phyloP scores from a whole-genome alignment of 2,329 filamentous ascomycete species.

The Fusarium concolor region DNA sequence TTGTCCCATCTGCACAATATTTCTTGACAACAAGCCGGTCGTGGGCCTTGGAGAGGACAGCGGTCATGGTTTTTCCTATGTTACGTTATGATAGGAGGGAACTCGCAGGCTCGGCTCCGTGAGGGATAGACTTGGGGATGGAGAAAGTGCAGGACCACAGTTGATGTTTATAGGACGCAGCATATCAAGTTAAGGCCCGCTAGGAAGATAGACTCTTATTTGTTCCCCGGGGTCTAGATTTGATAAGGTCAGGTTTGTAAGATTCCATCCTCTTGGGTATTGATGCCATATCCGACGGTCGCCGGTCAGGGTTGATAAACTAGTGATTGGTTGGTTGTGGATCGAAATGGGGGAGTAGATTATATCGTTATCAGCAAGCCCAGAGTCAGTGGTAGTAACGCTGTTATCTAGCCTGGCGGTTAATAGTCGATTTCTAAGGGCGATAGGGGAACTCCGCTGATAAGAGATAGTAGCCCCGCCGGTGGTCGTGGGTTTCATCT shows the following conservation, averaged over 20 bases:
- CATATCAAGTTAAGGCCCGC: neutral
- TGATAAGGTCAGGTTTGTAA: slow-evolving; percentile 8
- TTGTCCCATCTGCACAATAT: neutral
- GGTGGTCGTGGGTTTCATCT: neutral
- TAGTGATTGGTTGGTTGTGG: too few relatives aligned
- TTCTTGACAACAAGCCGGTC: slow-evolving; percentile 1
- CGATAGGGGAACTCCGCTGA: slow-evolving; percentile 9
- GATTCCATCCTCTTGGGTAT: neutral
- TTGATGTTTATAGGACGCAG: neutral
- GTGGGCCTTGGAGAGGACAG: neutral
- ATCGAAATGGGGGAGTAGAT: too few relatives aligned
- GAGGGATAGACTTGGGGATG: neutral
- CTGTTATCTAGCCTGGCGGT: neutral
- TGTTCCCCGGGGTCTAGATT: neutral
- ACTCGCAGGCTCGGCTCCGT: too few relatives aligned
- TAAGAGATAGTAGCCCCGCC: neutral
- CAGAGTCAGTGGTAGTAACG: neutral
- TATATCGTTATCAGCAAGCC: too few relatives aligned
- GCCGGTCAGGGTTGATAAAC: neutral
- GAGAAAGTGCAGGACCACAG: neutral
- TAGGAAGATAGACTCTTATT: accelerated
- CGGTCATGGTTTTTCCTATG: neutral
- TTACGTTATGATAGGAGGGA: neutral
- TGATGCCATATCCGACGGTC: neutral
- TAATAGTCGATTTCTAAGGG: too few relatives aligned